These are phyloP conservation scores for Pestalotiopsis sp. DNA, from an alignment of 2,329 filamentous ascomycete genomes.

Conservation along the genomic window DNA sequence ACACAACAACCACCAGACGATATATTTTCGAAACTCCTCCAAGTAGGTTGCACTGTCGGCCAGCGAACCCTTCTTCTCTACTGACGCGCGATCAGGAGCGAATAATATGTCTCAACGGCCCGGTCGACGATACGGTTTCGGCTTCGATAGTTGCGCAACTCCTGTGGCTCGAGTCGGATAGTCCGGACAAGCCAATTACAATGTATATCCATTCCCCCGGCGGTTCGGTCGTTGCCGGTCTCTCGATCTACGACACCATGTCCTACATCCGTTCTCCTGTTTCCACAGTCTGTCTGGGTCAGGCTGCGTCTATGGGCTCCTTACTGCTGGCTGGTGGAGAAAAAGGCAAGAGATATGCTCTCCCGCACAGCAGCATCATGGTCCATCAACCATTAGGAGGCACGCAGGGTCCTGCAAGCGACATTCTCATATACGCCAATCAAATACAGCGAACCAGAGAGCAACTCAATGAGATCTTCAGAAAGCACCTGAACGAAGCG, in stretches of 20 bases:
- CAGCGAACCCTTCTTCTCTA: slow-evolving; percentile 18
- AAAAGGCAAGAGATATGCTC: slow-evolving; percentile 80
- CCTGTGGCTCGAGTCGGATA: slow-evolving; percentile 96
- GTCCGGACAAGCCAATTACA: slow-evolving; percentile 90
- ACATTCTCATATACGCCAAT: slow-evolving; percentile 96
- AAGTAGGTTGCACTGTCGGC: slow-evolving; percentile 51
- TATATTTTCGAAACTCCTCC: slow-evolving; percentile 79
- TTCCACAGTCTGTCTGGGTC: slow-evolving; percentile 91
- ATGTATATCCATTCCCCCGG: slow-evolving; percentile 98
- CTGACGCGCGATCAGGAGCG: slow-evolving; percentile 64
- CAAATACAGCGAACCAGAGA: slow-evolving; percentile 88
- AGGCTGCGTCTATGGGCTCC: slow-evolving; percentile 93
- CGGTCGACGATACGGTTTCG: slow-evolving; percentile 86
- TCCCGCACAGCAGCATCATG: slow-evolving; percentile 96
- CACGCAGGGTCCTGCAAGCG: slow-evolving; percentile 67
- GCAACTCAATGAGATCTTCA: slow-evolving; percentile 90
- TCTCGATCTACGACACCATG: slow-evolving; percentile 99
- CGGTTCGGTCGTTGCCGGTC: slow-evolving; percentile 83
- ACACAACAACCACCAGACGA: slow-evolving; percentile 58
- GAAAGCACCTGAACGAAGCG: slow-evolving; percentile 78
- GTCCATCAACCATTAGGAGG: slow-evolving; percentile 91
- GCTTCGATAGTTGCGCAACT: slow-evolving; percentile 96
- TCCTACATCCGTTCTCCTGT: slow-evolving; percentile 92
- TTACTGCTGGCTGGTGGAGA: slow-evolving; percentile 86
- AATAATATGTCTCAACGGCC: slow-evolving; percentile 90